Evolutionary conservation across 1,284 basidiomycete genomes (phyloP).

Genomic region (Trichosporon coremiiforme): DNA sequence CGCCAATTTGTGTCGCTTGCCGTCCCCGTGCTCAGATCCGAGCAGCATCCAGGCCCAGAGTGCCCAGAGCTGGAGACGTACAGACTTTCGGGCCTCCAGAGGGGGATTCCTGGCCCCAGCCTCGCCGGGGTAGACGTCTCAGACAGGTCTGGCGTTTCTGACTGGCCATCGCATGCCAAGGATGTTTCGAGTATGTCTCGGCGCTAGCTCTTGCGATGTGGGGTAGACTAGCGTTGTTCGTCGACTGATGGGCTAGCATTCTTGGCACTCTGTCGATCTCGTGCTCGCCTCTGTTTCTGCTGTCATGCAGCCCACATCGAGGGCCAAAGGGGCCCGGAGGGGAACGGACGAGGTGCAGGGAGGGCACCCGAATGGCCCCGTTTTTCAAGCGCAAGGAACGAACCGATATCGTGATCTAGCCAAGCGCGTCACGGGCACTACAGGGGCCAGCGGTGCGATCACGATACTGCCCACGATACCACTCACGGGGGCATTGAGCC

Average conservation of each 20-base stretch:
- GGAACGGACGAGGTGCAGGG: neutral
- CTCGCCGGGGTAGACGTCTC: neutral
- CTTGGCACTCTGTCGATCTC: neutral
- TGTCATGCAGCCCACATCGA: neutral
- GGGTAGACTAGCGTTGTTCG: neutral
- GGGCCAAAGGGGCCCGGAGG: neutral
- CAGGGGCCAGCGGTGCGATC: neutral
- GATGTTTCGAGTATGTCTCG: neutral
- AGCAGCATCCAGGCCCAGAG: neutral
- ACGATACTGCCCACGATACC: conserved; percentile 2
- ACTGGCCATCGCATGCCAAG: neutral
- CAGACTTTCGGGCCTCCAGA: too few relatives aligned
- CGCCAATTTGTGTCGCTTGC: neutral
- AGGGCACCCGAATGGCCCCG: neutral
- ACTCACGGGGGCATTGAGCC: neutral
- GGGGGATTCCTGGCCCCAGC: too few relatives aligned
- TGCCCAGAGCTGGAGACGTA: too few relatives aligned
- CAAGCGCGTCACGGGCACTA: neutral
- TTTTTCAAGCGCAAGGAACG: neutral
- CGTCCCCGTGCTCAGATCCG: conserved; percentile 9
- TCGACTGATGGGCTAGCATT: neutral
- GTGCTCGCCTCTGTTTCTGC: neutral
- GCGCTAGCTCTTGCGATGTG: neutral
- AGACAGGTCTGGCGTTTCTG: neutral
- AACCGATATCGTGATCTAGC: neutral